Evolutionary conservation across 352 stramenopile species (phyloP), one percentile per base, ranked within the genome.

Genomic region (Phytopythium helicoides): DNA sequence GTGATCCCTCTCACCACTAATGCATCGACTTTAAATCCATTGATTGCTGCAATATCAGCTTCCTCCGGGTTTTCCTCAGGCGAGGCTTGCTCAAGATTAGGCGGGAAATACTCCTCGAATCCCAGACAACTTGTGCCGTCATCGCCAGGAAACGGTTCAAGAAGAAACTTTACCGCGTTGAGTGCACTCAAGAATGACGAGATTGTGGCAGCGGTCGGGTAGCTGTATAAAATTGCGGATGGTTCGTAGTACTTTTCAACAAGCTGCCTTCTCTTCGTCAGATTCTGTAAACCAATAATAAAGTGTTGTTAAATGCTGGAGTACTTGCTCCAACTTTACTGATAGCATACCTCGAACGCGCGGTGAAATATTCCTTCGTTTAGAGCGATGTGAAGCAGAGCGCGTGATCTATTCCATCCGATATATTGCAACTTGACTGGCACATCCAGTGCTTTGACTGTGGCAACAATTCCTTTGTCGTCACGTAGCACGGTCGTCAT

Each of bases 311-410:
- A 18, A 21, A 40, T 14, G 41, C n/a, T 9, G 26, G 9, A 11
- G 47, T 16, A 52, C 33, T 31, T 14, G 31, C 34, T 14, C 21
- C 18, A 49, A 42, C 18, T 12, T 39, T n/a, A 16, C 8, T 1
- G 38, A 19, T 1, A 22, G 36, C 56, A 14, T 64, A 81, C 73
- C 62, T 93, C 82, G 23, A 93, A 80, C 1, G 78, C 82, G 25
- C 75, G 76, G 33, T 89, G 82, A 9, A 93, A 69, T 28, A 93
- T 76, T 31, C 76, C 76, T 52, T 81, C 87, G 44, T 87, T 93
- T 40, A 93, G 60, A n/a, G 80, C 78, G 37, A 83, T 40, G 16
- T 84, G 66, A 8, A 93, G 53, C 42, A 91, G 76, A 2, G 72
- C 74, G 5, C 82, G 82, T 6, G 82, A 71, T n/a, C 63, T 67